Conservation (phyloP, 2,329 filamentous ascomycete species). For the Alternaria panax region DNA sequence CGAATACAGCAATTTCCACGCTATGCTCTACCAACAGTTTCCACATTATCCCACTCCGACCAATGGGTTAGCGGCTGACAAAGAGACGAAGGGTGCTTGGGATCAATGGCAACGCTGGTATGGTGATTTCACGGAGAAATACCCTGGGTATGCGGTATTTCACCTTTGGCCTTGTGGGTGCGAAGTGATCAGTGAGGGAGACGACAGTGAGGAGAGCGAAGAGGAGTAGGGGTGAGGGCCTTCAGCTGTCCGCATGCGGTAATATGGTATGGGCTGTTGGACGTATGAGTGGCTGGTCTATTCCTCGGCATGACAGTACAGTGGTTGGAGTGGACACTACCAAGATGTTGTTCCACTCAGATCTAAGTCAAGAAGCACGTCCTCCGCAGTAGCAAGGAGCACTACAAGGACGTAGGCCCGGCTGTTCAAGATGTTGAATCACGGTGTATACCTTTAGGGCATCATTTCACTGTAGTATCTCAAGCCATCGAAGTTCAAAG, state of each 20-base stretch:
- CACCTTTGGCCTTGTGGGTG: slow-evolving; percentile 40
- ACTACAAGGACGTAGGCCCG: background rate
- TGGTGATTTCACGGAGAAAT: slow-evolving; percentile 23
- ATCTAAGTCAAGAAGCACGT: background rate
- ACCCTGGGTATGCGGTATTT: slow-evolving; percentile 20
- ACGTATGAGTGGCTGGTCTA: background rate
- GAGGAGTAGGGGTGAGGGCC: slow-evolving; percentile 19
- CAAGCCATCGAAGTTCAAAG: background rate
- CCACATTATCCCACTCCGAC: background rate
- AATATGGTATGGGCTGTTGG: background rate
- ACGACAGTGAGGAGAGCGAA: slow-evolving; percentile 22
- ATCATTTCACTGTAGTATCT: background rate
- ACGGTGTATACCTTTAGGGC: too few relatives aligned
- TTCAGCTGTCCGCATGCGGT: background rate
- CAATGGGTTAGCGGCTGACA: background rate
- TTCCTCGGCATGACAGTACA: background rate
- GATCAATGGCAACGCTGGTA: slow-evolving; percentile 22
- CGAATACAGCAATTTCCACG: background rate
- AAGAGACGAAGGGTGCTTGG: background rate
- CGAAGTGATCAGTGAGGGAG: slow-evolving; percentile 12
- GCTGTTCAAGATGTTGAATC: background rate
- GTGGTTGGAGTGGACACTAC: background rate
- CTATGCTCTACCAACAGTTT: background rate
- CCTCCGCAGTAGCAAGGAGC: background rate
- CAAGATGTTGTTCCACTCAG: background rate